Conservation (phyloP, 768 basidiomycete species). For the Mycena polygramma region DNA sequence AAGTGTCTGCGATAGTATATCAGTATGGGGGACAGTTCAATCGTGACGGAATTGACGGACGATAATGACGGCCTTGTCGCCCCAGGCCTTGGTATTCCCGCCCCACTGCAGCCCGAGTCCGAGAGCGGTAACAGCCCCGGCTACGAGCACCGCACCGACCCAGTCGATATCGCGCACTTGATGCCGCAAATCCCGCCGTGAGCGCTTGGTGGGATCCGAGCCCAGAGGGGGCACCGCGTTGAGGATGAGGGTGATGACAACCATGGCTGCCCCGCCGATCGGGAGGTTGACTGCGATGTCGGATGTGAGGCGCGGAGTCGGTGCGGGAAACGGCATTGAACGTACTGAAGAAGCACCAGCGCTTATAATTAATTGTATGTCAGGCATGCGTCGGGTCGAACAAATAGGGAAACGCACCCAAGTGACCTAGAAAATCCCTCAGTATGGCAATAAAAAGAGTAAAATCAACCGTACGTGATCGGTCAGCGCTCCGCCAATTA, state of each 20-base stretch:
- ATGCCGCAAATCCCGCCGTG: constrained; percentile 28
- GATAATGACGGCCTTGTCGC: constrained; percentile 35
- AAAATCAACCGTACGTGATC: constrained; percentile 31
- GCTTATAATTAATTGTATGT: not conserved
- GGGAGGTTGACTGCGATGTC: constrained; percentile 29
- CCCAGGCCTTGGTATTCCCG: constrained; percentile 60
- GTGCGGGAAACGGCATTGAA: too few species aligned
- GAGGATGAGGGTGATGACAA: constrained; percentile 25
- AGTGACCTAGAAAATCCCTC: not conserved
- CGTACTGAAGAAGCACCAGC: constrained; percentile 26
- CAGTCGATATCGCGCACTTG: constrained; percentile 48
- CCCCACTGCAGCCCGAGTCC: constrained; percentile 61
- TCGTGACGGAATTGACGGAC: constrained; percentile 17
- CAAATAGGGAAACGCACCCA: constrained; percentile 5
- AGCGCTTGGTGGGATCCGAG: constrained; percentile 27
- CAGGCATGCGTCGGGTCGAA: not conserved
- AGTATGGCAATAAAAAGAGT: not conserved
- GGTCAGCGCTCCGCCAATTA: constrained; percentile 47
- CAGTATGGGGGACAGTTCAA: not conserved
- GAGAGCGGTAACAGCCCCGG: constrained; percentile 50
- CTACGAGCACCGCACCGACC: constrained; percentile 51
- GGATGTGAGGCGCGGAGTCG: too few species aligned
- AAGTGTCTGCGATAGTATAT: constrained; percentile 12
- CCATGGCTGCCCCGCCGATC: constrained; percentile 36
- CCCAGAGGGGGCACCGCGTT: constrained; percentile 35